Conservation (phyloP, 73 alveolate species). For the Blepharisma japonicum region DNA sequence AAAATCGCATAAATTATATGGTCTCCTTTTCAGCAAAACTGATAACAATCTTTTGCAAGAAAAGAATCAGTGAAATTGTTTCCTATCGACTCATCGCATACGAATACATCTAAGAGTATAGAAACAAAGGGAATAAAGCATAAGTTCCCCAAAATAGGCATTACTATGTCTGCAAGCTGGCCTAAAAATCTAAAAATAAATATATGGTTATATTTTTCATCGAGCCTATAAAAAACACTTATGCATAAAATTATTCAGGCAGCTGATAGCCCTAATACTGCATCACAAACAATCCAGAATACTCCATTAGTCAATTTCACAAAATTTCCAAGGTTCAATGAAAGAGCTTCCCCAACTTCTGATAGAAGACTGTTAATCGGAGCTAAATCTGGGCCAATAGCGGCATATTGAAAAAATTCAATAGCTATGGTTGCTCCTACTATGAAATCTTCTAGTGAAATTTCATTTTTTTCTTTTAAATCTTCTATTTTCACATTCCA, state of each 20-base stretch:
- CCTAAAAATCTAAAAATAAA: no score
- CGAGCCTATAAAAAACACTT: no score
- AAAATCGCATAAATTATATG: background rate
- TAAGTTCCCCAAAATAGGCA: slow-evolving; percentile 22
- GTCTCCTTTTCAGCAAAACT: background rate
- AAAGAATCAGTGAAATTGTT: background rate
- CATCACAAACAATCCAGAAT: no score
- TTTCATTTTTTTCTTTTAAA: background rate
- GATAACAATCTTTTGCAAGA: slow-evolving; percentile 13
- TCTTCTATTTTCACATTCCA: no score
- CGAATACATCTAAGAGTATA: slow-evolving; percentile 16
- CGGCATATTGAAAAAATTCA: slow-evolving; percentile 26
- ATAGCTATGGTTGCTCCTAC: slow-evolving; percentile 8
- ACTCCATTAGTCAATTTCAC: no score
- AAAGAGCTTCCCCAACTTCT: no score
- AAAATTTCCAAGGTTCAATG: no score
- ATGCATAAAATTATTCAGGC: no score
- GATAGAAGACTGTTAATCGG: background rate
- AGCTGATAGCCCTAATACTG: no score
- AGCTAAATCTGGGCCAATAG: slow-evolving; percentile 11
- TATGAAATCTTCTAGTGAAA: background rate
- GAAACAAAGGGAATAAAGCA: slow-evolving; percentile 19
- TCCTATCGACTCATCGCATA: slow-evolving; percentile 3
- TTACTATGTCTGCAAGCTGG: no score
- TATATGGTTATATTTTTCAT: no score